A percentile compares a stretch with the other conserved stretches of the same genome.
Evolutionary conservation across 306 rosid genomes (phyloP).

Genomic region (Phaseolus lunatus): DNA sequence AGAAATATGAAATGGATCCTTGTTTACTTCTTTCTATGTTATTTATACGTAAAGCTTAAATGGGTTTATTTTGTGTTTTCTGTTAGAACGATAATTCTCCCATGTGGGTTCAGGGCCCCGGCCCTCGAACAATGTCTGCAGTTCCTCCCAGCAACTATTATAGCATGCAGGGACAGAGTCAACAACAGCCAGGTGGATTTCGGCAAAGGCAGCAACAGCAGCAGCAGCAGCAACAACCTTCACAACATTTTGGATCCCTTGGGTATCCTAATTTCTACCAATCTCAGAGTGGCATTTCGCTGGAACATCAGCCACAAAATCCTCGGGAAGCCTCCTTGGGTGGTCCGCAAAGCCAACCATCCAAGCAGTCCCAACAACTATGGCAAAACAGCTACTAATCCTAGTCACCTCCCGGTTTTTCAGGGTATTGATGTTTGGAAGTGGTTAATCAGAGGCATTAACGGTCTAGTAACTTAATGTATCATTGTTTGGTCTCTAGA

Average conservation of each 20-base stretch:
- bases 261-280: constrained; percentile 84
- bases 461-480: constrained; percentile 55
- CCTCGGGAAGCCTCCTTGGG: constrained; percentile 71
- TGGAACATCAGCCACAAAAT: constrained; percentile 81
- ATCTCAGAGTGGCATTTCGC: constrained; percentile 74
- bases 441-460: constrained; percentile 69
- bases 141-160: constrained; percentile 79
- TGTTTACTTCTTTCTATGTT: neutral
- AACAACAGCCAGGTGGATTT: constrained; percentile 71
- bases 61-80: neutral
- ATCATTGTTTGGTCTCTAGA: constrained; percentile 65
- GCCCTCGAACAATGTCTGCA: constrained; percentile 85
- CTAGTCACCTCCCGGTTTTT: constrained; percentile 48
- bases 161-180: constrained; percentile 86
- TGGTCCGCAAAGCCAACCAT: constrained; percentile 72
- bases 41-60: constrained; percentile 20
- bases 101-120: constrained; percentile 91
- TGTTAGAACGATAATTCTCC: constrained; percentile 81
- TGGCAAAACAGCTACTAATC: constrained; percentile 93
- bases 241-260: constrained; percentile 75
- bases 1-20: neutral
- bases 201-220: constrained; percentile 70
- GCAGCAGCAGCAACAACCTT: constrained; percentile 72
- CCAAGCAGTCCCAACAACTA: constrained; percentile 86
- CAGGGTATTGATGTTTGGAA: constrained; percentile 61